Percentiles rank a stretch among this genome's conserved stretches.
These are phyloP conservation scores for Craterostigma plantagineum DNA, from an alignment of 257 asterid genomes.

Conservation along the genomic window DNA sequence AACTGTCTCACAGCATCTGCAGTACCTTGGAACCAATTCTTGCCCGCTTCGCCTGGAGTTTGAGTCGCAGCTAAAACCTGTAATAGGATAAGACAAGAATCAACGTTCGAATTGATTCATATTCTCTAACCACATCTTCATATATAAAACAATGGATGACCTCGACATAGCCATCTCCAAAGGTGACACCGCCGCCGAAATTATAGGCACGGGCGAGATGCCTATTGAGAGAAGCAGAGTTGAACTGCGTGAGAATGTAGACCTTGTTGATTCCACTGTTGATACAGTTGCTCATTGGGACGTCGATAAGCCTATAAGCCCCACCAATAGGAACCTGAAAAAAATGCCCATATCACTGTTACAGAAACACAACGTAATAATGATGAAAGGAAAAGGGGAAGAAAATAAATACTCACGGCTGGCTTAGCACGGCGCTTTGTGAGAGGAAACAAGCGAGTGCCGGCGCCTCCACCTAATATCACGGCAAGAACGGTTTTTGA, in stretches of 20 bases:
- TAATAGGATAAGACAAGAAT: not conserved
- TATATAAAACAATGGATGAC: conserved; percentile 10
- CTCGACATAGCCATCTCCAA: conserved; percentile 95
- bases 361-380: not conserved
- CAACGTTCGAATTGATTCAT: too few species aligned
- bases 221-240: conserved; percentile 93
- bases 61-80: conserved; percentile 96
- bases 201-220: conserved; percentile 84
- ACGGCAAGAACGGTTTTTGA: conserved; percentile 72
- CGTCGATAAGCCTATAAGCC: conserved; percentile 86
- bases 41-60: conserved; percentile 86
- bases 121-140: too few species aligned
- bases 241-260: conserved; percentile 88
- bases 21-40: conserved; percentile 91
- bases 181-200: conserved; percentile 51
- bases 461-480: conserved; percentile 96
- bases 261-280: conserved; percentile 92
- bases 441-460: conserved; percentile 92
- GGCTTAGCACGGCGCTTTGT: conserved; percentile 95
- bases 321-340: conserved; percentile 96
- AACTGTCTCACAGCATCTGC: conserved; percentile 96
- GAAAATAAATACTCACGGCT: conserved; percentile 30
- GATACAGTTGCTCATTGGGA: conserved; percentile 98
- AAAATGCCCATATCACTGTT: not conserved
- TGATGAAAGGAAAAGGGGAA: not conserved